phyloP scores from a whole-genome alignment of 768 basidiomycete species.

The Lentinula lateritia region DNA sequence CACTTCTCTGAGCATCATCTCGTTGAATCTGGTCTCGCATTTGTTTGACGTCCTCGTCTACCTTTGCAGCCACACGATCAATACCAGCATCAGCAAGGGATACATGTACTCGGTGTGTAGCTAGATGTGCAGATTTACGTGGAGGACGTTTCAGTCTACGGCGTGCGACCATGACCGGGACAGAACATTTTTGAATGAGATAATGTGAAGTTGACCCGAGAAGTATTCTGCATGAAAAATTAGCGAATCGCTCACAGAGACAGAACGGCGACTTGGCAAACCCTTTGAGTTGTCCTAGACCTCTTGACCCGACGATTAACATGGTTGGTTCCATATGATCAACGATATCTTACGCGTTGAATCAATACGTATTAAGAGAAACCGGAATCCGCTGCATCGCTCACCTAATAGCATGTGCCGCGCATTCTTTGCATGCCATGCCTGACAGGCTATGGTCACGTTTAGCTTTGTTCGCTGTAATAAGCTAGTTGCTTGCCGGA shows the following conservation, averaged over 20 bases:
- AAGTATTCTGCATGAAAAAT: slow-evolving; percentile 54
- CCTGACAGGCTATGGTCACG: slow-evolving; percentile 86
- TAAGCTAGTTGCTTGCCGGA: slow-evolving; percentile 83
- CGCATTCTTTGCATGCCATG: slow-evolving; percentile 95
- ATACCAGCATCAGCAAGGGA: slow-evolving; percentile 82
- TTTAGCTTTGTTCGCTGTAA: slow-evolving; percentile 88
- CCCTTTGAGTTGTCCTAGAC: slow-evolving; percentile 84
- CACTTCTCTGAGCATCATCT: slow-evolving; percentile 47
- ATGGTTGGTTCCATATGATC: slow-evolving; percentile 85
- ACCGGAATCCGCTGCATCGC: not conserved
- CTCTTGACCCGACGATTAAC: slow-evolving; percentile 94
- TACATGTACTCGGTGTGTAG: slow-evolving; percentile 76
- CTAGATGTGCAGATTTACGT: slow-evolving; percentile 72
- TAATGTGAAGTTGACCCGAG: slow-evolving; percentile 96
- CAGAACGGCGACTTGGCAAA: slow-evolving; percentile 25
- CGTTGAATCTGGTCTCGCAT: slow-evolving; percentile 75
- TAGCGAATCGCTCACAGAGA: not conserved
- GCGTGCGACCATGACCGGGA: slow-evolving; percentile 95
- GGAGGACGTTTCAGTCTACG: slow-evolving; percentile 86
- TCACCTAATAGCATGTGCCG: slow-evolving; percentile 71
- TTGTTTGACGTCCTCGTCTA: slow-evolving; percentile 79
- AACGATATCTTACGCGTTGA: slow-evolving; percentile 55
- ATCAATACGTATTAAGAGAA: not conserved
- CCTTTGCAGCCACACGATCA: slow-evolving; percentile 81
- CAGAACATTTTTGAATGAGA: slow-evolving; percentile 89